Evolutionary conservation across 257 asterid species (phyloP).

Genomic region (Primulina tabacum): DNA sequence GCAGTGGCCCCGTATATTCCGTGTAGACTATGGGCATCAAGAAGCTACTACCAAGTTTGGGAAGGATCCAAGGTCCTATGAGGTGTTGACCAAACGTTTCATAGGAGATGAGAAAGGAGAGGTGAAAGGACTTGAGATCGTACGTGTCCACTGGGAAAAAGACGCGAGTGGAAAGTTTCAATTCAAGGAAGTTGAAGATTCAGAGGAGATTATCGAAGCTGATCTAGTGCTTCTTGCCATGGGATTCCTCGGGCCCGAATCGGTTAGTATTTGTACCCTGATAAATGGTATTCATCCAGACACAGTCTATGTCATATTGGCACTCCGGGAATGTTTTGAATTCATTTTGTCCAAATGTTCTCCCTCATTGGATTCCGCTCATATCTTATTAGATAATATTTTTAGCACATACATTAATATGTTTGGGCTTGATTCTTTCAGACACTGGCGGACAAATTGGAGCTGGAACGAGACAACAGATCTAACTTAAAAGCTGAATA

Average conservation of each 20-base stretch:
- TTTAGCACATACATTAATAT: neutral
- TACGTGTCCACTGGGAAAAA: conserved; percentile 87
- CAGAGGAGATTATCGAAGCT: conserved; percentile 83
- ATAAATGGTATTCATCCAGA: neutral
- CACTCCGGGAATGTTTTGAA: too few species aligned
- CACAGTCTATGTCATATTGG: neutral
- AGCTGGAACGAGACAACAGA: conserved; percentile 70
- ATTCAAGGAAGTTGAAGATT: conserved; percentile 91
- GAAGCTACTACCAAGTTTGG: conserved; percentile 93
- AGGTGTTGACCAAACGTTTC: conserved; percentile 86
- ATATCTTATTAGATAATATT: too few species aligned
- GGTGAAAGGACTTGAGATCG: conserved; percentile 77
- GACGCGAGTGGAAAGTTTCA: conserved; percentile 81
- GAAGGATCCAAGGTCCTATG: conserved; percentile 90
- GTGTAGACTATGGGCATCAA: conserved; percentile 95
- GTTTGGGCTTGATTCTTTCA: conserved; percentile 23
- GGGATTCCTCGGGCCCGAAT: conserved; percentile 99
- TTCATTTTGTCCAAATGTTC: neutral
- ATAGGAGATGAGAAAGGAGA: conserved; percentile 80
- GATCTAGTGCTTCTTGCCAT: conserved; percentile 88
- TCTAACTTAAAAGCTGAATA: conserved; percentile 93
- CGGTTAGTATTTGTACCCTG: conserved; percentile 47
- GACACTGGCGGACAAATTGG: conserved; percentile 80
- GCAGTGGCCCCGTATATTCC: conserved; percentile 96
- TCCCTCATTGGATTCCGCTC: neutral